These are phyloP conservation scores for Thalia dealbata DNA, from an alignment of 176 grass and related monocot species.

Conservation along the genomic window DNA sequence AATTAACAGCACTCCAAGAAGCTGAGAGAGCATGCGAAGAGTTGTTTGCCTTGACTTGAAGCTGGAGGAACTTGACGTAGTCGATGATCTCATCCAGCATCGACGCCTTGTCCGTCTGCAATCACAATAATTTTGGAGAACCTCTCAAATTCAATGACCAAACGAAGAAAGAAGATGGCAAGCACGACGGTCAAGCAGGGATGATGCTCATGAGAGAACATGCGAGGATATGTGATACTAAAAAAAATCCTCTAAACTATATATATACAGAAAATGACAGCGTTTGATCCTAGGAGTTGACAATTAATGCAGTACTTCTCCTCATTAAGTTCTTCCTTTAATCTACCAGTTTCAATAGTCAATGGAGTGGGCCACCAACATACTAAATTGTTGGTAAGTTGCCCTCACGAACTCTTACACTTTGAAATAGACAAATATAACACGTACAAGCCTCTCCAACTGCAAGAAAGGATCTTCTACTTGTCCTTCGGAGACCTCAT, in stretches of 20 bases:
- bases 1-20: background rate
- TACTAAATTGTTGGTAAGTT: background rate
- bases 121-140: background rate
- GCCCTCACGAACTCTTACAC: background rate
- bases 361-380: background rate
- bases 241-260: background rate
- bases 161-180: background rate
- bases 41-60: conserved; percentile 51
- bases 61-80: conserved; percentile 80
- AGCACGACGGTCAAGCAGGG: background rate
- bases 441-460: background rate
- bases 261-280: too few species aligned
- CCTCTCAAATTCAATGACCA: too few species aligned
- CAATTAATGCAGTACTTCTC: background rate
- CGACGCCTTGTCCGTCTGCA: conserved; percentile 26
- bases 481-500: background rate
- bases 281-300: background rate
- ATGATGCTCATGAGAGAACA: background rate
- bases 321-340: background rate
- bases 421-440: too few species aligned
- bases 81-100: conserved; percentile 52
- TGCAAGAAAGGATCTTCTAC: background rate
- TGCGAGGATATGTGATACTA: background rate
- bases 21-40: conserved; percentile 4
- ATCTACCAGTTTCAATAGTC: background rate